Conservation (phyloP, 257 asterid genomes). For the Solanum dulcamara region DNA sequence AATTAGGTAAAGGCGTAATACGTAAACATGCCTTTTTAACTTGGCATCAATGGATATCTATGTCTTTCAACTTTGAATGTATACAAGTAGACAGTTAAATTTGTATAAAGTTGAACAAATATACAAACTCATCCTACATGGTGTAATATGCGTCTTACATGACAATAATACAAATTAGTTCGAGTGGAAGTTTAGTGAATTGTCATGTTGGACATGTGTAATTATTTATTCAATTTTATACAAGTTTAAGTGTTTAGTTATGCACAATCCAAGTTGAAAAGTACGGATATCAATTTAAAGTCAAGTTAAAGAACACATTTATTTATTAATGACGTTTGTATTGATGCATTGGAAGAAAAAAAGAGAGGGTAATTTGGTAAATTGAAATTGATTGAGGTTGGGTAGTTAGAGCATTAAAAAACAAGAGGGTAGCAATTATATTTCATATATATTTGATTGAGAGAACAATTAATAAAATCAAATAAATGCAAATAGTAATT, state of each 20-base stretch:
- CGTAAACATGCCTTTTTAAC: too few species aligned
- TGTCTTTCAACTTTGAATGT: too few species aligned
- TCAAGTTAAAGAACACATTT: background rate
- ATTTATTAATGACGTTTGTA: background rate
- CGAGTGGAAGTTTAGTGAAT: background rate
- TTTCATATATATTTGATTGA: slow-evolving; percentile 40
- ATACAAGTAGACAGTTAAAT: too few species aligned
- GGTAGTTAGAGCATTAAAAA: slow-evolving; percentile 41
- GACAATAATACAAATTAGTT: too few species aligned
- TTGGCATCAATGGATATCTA: too few species aligned
- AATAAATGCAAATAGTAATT: slow-evolving; percentile 78
- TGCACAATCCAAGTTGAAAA: background rate
- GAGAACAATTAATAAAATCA: slow-evolving; percentile 49
- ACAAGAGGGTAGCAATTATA: background rate
- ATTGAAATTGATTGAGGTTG: background rate
- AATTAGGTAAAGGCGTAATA: slow-evolving; percentile 5
- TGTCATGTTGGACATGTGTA: background rate
- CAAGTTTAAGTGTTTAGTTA: background rate
- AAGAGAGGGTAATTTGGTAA: slow-evolving; percentile 26
- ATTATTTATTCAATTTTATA: too few species aligned
- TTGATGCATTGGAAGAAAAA: background rate
- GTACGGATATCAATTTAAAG: too few species aligned
- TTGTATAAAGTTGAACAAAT: too few species aligned
- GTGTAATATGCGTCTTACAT: too few species aligned
- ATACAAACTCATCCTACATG: background rate